Base-by-base conservation (phyloP, 1,139 yeast genomes). In the Candida tropicalis region DNA sequence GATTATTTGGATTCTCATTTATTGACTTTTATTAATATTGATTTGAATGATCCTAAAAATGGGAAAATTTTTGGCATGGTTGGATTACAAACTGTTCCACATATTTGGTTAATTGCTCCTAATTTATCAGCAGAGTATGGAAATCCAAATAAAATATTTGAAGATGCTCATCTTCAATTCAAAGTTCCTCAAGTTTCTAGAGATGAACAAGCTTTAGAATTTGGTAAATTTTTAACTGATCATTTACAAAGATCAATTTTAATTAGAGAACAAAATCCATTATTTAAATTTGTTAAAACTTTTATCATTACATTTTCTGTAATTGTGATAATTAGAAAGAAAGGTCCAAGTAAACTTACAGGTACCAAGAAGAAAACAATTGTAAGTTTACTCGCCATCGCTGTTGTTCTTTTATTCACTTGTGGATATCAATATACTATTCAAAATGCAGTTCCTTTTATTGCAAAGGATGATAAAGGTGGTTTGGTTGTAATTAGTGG, bases 401-500 rank as follows among this genome's bases (percentile, higher is more conserved):
- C 60, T 0, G 53, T 74, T 6, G 66, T 81, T 12, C 59, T 78
- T 40, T 49, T 72, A 1, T 75, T 79, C 44, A 62, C 75, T 8
- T 73, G 86, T 28, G 95, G 95, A 2, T 79, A 77, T 51, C 82
- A 79, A 62, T 86, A 81, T 56, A 75, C 86, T 1, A 62, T 76
- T 23, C 81, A 82, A 44, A 70, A 80, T 50, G 73, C 73, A 2
- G 79, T 81, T 1, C 89, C 91, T 3, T 80, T 86, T 43, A 53
- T 85, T n/a, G 81, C 85, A 1, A 68, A 67, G 43, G 66, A 72
- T 52, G 75, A 74, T 8, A 51, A 72, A 1, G 77, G 79, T 5
- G 62, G 67, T 5, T 61, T 79, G 29, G 71, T 84, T 59, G 71
- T 68, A 51, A 77, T 82, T 40, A 76, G 86, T 50, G 88, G 88